Base-by-base conservation (phyloP, 306 rosid species). In the Castanea sativa region DNA sequence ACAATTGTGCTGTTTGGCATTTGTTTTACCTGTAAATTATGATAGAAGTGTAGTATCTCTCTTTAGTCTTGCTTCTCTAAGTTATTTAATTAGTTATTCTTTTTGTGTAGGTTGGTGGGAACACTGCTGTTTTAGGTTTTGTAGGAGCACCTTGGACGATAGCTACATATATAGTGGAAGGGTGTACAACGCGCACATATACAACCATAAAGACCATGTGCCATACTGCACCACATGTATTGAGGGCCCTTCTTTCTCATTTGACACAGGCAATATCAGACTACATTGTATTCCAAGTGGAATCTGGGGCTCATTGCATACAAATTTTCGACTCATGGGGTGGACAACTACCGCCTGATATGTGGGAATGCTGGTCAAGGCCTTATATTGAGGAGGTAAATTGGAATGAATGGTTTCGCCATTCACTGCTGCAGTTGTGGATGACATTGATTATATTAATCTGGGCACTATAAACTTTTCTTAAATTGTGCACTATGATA, bases 131-230 rank as follows among this genome's bases (percentile, higher is more conserved):
- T 81, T 93, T 95, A 89, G 99, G 99, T 80, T 95, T 95, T 79
- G 99, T 95, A 32, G 99, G 99, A 82, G 99, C 98, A 30, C 99
- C 99, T 23, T 95, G 99, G 99, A 95, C 98, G 23, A 85, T 95
- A 61, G 98, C 97, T 52, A 95, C 99, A 25, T 93, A 95, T 80
- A 91, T 95, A 57, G 98, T 93, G 71, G 99, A 95, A 93, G 99
- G 98, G 81, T 93, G 94, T 72, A 90, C 93, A 29, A 91, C 99
- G 33, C 88, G 97, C 71, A 91, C 99, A 0, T 95, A 93, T 76
- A 93, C 92, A 75, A 93, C 72, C 76, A 95, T 95, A 78, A 95
- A 95, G 91, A 87, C 92, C 84, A 93, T 95, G 98, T 93, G 94
- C 82, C 97, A 95, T 88, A 95, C 94, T 64, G 90, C 92, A 60